A percentile compares a stretch with the other conserved stretches of the same genome.
Evolutionary conservation across 2,329 filamentous ascomycete genomes (phyloP).

Genomic region (Cladosporium sp.): DNA sequence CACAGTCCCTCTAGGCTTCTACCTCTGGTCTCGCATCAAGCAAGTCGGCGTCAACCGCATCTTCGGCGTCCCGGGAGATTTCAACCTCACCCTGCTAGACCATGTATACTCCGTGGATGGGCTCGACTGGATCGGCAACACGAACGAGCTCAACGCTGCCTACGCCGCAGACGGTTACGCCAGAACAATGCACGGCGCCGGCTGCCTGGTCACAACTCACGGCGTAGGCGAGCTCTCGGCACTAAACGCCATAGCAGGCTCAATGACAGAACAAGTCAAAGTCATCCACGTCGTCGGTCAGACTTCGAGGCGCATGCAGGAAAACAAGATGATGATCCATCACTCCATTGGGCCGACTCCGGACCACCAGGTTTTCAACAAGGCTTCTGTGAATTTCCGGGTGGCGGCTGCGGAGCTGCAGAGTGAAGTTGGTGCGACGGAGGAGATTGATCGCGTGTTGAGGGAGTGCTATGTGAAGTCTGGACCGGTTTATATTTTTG

Average conservation of each 20-base stretch:
- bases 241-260: conserved; percentile 42
- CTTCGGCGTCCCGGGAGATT: conserved; percentile 43
- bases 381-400: conserved; percentile 34
- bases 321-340: conserved; percentile 42
- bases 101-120: conserved; percentile 37
- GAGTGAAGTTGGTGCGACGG: conserved; percentile 36
- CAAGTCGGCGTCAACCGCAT: conserved; percentile 38
- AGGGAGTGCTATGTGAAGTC: conserved; percentile 40
- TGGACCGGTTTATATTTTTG: conserved; percentile 41
- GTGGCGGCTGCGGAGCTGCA: conserved; percentile 38
- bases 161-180: conserved; percentile 57
- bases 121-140: conserved; percentile 47
- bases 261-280: conserved; percentile 40
- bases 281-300: conserved; percentile 45
- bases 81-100: conserved; percentile 43
- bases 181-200: conserved; percentile 48
- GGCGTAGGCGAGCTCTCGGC: conserved; percentile 52
- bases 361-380: conserved; percentile 39
- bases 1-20: conserved; percentile 38
- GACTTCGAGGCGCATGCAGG: conserved; percentile 39
- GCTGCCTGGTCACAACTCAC: conserved; percentile 53
- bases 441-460: conserved; percentile 41
- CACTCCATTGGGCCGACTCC: conserved; percentile 40
- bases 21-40: conserved; percentile 40
- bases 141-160: conserved; percentile 55